Evolutionary conservation across 441 rosid genomes (phyloP).

Genomic region (Francoa sonchifolia): DNA sequence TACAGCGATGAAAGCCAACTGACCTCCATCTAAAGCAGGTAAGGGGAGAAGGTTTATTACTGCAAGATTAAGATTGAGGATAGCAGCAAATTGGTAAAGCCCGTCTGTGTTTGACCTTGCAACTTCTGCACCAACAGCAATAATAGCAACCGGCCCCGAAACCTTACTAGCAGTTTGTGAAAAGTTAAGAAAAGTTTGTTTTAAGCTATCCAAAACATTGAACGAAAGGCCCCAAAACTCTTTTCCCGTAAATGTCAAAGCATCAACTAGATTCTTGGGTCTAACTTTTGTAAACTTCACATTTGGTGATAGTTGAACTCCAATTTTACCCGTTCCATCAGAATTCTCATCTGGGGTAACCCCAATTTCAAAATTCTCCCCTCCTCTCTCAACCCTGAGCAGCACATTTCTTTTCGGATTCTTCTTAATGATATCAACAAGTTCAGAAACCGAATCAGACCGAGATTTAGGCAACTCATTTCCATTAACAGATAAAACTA

Average conservation of each 20-base stretch:
- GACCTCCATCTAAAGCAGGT: constrained; percentile 95
- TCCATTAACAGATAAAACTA: constrained; percentile 60
- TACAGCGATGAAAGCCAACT: constrained; percentile 60
- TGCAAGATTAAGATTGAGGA: constrained; percentile 79
- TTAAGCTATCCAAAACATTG: constrained; percentile 72
- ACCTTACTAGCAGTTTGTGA: constrained; percentile 84
- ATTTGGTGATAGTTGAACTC: constrained; percentile 79
- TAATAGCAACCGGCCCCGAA: constrained; percentile 89
- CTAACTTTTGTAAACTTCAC: constrained; percentile 45
- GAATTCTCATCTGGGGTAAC: constrained; percentile 68
- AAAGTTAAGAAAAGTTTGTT: constrained; percentile 73
- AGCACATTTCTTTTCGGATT: constrained; percentile 51
- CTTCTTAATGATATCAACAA: constrained; percentile 53
- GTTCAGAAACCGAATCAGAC: constrained; percentile 40
- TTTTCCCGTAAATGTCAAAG: constrained; percentile 46
- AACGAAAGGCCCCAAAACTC: constrained; percentile 64
- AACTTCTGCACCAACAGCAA: constrained; percentile 95
- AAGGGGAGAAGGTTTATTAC: constrained; percentile 83
- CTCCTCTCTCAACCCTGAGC: constrained; percentile 47
- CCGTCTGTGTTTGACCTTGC: constrained; percentile 86
- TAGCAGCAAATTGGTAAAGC: constrained; percentile 84
- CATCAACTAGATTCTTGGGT: constrained; percentile 43
- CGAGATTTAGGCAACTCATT: constrained; percentile 32
- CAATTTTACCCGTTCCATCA: constrained; percentile 80
- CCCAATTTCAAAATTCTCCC: constrained; percentile 36